Conservation (phyloP, 257 asterid species). For the Ajuga chamaepitys region DNA sequence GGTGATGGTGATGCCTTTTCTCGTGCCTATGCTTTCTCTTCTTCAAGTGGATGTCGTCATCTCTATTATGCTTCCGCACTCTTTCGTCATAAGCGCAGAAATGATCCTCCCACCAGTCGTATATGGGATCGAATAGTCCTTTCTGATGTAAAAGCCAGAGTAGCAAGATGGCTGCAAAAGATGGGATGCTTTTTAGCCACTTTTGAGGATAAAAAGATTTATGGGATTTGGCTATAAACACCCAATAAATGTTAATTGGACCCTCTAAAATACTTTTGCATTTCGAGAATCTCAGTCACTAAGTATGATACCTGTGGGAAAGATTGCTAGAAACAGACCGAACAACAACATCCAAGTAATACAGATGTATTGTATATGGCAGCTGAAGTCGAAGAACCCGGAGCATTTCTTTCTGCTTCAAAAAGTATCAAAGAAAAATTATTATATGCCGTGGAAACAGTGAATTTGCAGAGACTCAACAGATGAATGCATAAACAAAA, state of each 20-base stretch:
- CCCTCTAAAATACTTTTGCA: neutral
- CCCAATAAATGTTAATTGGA: neutral
- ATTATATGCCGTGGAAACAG: neutral
- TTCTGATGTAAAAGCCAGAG: conserved; percentile 85
- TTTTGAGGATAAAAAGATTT: too few species aligned
- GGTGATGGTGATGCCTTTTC: conserved; percentile 35
- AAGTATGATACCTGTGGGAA: conserved; percentile 65
- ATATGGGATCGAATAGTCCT: conserved; percentile 78
- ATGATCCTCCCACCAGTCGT: conserved; percentile 99
- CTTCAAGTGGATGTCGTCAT: too few species aligned
- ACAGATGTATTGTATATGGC: conserved; percentile 82
- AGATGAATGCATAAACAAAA: too few species aligned
- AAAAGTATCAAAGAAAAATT: conserved; percentile 8
- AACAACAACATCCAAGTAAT: conserved; percentile 79
- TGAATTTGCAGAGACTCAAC: too few species aligned
- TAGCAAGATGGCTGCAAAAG: conserved; percentile 53
- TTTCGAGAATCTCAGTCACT: neutral
- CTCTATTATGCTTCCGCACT: conserved; percentile 21
- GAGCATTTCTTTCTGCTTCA: conserved; percentile 62
- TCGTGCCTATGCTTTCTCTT: conserved; percentile 29
- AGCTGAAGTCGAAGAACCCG: conserved; percentile 81
- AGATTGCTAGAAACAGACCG: conserved; percentile 63
- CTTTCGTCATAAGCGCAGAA: conserved; percentile 31
- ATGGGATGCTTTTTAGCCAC: neutral
- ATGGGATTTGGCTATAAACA: too few species aligned